phyloP scores from a whole-genome alignment of 495 filamentous ascomycete genomes.

The Penicillium cinerascens region DNA sequence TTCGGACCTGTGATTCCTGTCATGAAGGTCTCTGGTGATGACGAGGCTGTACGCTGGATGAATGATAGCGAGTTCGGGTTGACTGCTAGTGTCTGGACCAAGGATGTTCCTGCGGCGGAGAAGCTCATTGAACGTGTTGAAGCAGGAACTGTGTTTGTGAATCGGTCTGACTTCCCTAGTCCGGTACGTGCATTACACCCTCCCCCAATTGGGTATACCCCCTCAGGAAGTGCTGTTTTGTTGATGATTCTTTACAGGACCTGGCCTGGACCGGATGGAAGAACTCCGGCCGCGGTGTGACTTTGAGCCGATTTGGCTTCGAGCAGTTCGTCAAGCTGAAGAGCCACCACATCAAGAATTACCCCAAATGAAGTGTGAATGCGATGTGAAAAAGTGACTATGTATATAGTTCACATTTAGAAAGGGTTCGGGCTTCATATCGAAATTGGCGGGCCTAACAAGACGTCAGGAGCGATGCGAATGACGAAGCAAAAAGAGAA shows the following conservation, averaged over 20 bases:
- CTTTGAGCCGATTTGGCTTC: conserved; percentile 82
- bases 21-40: conserved; percentile 78
- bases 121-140: conserved; percentile 74
- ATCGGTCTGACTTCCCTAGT: conserved; percentile 83
- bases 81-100: conserved; percentile 94
- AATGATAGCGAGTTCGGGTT: conserved; percentile 90
- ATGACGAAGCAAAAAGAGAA: not conserved
- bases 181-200: conserved; percentile 57
- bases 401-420: not conserved
- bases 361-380: conserved; percentile 20
- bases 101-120: conserved; percentile 69
- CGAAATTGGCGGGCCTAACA: not conserved
- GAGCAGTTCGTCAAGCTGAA: conserved; percentile 93
- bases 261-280: conserved; percentile 98
- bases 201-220: not conserved
- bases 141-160: conserved; percentile 94
- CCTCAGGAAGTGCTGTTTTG: not conserved
- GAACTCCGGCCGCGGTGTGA: conserved; percentile 85
- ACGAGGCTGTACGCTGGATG: conserved; percentile 77
- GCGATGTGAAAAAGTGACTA: not conserved
- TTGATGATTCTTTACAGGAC: conserved; percentile 54
- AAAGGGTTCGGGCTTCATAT: not conserved
- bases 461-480: too few relatives aligned
- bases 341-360: conserved; percentile 84
- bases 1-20: conserved; percentile 91